Percentiles rank a stretch among this genome's conserved stretches.
Conservation (phyloP, 176 grass and related monocot genomes). For the sorghum (Sorghum bicolor) region Sorghum_bicolor_NCBIv3 NC_012879.2:1667001-1667500, state of each 20-base stretch:
- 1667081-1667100: neutral
- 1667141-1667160: neutral
- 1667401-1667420: neutral
- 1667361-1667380: neutral
- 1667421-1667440: neutral
- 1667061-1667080: constrained; percentile 27
- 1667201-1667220: constrained; percentile 57
- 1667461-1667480: neutral
- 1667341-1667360: neutral
- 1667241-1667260: constrained; percentile 49
- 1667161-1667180: neutral
- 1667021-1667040: neutral
- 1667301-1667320: neutral
- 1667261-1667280: constrained; percentile 20
- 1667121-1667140: neutral
- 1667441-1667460: neutral
- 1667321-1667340: constrained; percentile 12
- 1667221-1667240: constrained; percentile 93
- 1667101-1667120: neutral
- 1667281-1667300: neutral
- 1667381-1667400: neutral
- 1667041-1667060: constrained; percentile 4
- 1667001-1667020: constrained; percentile 28
- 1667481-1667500: neutral
- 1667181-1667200: constrained; percentile 21